Evolutionary conservation across 1,284 basidiomycete genomes (phyloP), one percentile per base, ranked within the genome.

Genomic region (Ganoderma multipileum): DNA sequence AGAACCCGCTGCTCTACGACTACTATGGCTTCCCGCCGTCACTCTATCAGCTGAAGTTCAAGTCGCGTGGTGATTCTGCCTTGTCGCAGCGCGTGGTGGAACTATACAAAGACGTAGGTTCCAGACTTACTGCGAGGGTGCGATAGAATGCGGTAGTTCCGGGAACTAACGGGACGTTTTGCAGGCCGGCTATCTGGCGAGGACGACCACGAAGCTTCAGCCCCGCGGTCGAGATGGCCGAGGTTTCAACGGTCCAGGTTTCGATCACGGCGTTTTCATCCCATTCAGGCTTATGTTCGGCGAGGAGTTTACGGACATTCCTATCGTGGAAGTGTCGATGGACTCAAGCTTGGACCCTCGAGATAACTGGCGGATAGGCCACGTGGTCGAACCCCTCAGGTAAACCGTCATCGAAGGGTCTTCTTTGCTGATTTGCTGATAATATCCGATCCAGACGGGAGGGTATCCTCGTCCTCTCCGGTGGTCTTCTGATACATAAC

Each of bases 271-370:
- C 41, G 89, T 92, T 61, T 94, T 94, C 76, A 83, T 94, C 9
- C 92, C 92, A 0, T 93, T 94, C 83, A 83, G 85, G 60, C 77
- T 91, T 66, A 94, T 94, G 92, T 93, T 94, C 74, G 89, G 89
- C 16, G 86, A 91, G 50, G 82, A 84, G 67, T 85, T 88, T 67
- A 83, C 76, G 36, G 83, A 85, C 11, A 80, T 92, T 9, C 91
- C 91, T 3, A 84, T 93, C 71, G 86, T 92, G 11, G 84, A 93
- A 79, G 91, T 89, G 2, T 91, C 90, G 33, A 89, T 94, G 67
- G 89, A 93, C 72, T 81, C 84, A 26, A 87, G 82, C 65, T 74
- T 93, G 66, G 84, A 83, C 64, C 88, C 91, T 2, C 83, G 86
- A 72, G 83, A 82, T 71, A 89, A 94, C 73, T 92, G 89, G 89